Base-by-base conservation (phyloP, 2,329 filamentous ascomycete genomes). In the Passalora sequoiae region DNA sequence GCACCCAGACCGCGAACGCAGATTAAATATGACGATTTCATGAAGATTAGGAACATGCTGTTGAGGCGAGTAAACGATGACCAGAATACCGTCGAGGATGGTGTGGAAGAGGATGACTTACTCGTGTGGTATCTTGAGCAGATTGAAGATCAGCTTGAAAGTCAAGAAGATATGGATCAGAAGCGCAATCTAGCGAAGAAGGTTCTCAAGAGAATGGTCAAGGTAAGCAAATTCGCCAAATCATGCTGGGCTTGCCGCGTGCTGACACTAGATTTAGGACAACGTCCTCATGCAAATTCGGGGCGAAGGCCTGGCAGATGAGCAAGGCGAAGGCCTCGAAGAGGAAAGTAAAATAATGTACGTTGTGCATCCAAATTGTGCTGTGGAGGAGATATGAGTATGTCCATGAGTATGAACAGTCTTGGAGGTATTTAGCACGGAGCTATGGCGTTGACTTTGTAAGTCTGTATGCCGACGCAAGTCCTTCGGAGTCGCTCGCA, bases 21-120 rank as follows among this genome's bases (percentile, higher is more conserved):
- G 59, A 91, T 98, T 61, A 94, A 89, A 3, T 94, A 94, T 60
- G 91, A 97, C 60, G 92, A 94, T 67, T 98, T 94, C 67, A 86
- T 91, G 63, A 77, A 79, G 60, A 95, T 97, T 65, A 79, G 95
- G 46, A 95, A 94, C 63, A 69, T 86, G 59, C 74, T 98, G 35
- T 86, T 96, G 21, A 79, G 83, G 54, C 81, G 84, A 17, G 81
- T 98, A 57, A 87, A 84, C 56, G 84, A 91, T 43, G 88, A 94
- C 58, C 89, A 97, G 66, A 66, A 75, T 5, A 71, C 74, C 8
- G 78, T 72, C 0, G 87, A 86, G 29, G 87, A 95, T 55, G 92
- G 92, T 44, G 83, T 96, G 8, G 84, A 89, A 47, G 83, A 87
- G 54, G 84, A 94, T 40, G 83, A 83, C 32, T 73, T 98, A 22